These are phyloP conservation scores for Alternaria ventricosa DNA, from an alignment of 2,329 filamentous ascomycete species.

Conservation along the genomic window DNA sequence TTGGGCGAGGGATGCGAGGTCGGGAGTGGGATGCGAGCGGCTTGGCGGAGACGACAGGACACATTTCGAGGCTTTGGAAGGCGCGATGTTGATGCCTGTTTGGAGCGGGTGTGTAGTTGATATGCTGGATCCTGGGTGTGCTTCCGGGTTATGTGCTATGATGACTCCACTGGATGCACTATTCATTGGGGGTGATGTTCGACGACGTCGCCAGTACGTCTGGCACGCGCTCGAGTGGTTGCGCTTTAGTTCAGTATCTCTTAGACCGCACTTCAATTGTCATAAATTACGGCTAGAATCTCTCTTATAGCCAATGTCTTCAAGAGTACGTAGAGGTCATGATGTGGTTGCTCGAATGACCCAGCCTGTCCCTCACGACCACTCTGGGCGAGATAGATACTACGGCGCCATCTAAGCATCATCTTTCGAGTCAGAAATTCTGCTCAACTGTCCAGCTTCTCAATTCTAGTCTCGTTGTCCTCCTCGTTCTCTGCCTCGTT, in stretches of 20 bases:
- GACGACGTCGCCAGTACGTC: neutral
- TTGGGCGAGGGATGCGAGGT: neutral
- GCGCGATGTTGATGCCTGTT: neutral
- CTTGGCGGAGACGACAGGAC: conserved; percentile 1
- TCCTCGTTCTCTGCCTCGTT: too few species aligned
- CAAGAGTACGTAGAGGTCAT: too few species aligned
- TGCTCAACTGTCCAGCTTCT: too few species aligned
- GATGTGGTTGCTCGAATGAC: too few species aligned
- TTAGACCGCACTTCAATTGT: too few species aligned
- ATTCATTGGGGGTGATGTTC: neutral
- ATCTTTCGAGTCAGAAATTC: neutral
- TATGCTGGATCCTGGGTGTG: too few species aligned
- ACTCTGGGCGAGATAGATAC: neutral
- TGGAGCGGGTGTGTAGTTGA: accelerated
- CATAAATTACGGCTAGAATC: too few species aligned
- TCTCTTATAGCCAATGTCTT: too few species aligned
- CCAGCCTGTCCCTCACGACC: neutral
- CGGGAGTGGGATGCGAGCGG: neutral
- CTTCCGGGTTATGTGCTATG: neutral
- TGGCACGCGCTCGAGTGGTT: neutral
- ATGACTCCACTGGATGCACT: neutral
- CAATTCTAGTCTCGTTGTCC: too few species aligned
- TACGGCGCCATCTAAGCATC: neutral
- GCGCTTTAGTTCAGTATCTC: neutral
- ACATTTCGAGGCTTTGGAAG: neutral